Base-by-base conservation (phyloP, 164 flowering plant genomes). In the Aristolochia californica region DNA sequence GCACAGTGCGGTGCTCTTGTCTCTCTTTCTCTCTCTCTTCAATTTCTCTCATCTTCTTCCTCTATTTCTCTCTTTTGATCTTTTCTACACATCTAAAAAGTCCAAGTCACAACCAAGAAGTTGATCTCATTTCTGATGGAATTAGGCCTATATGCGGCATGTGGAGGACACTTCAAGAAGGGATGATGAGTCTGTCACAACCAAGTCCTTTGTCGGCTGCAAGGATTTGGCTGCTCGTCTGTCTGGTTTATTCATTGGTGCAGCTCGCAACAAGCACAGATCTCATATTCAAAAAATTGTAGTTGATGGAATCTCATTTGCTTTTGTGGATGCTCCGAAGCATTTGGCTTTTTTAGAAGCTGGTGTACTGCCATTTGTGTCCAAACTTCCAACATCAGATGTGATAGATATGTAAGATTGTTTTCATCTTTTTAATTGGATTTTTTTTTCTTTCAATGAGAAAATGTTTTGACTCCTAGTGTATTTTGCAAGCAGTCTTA, bases 201-300 rank as follows among this genome's bases (percentile, higher is more conserved):
- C 63, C 65, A 84, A 83, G 65, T 74, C 76, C 53, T 77, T 85
- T 58, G 54, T 51, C 55, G 87, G 83, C 18, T 94, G 88, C 60
- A 86, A 78, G 69, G 85, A 88, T 45, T 81, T 94, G 56, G 80
- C 97, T 63, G 61, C 71, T 69, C 80, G 91, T 59, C 86, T 94
- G 38, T 80, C 97, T 70, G 93, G 80, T 57, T 78, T 77, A 25
- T 84, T 77, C 43, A 54, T 75, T 13, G 96, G 97, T 72, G 87
- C 82, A 60, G 88, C 91, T 57, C 76, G 97, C 64, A 84, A 74
- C 79, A 85, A 87, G 75, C 79, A 94, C 56, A 72, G 83, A 68
- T 65, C 72, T 43, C 86, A 87, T 45, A 82, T 94, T 54, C 61
- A 87, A 55, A 77, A 80, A 55, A 80, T 94, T 62, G 91, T 84